Percentiles rank a stretch among this genome's conserved stretches.
Evolutionary conservation across 768 basidiomycete genomes (phyloP).

Genomic region (Fibroporia radiculosa): DNA sequence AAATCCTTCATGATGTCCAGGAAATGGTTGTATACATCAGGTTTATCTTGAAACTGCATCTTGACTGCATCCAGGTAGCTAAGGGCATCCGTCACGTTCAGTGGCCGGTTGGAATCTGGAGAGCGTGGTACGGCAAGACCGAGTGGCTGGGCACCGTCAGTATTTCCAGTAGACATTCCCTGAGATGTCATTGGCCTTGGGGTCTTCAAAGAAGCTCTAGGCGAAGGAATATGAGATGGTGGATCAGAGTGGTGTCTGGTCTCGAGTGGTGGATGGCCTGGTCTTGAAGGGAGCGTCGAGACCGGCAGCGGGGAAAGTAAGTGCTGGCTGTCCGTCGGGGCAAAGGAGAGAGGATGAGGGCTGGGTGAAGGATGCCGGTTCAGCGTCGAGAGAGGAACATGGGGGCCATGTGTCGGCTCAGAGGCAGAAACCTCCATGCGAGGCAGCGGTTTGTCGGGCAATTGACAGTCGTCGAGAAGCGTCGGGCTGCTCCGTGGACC

Average conservation of each 20-base stretch:
- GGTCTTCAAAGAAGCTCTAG: neutral
- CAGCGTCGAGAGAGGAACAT: neutral
- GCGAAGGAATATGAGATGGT: neutral
- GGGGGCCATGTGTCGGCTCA: neutral
- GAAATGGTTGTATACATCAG: constrained; percentile 92
- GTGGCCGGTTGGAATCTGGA: constrained; percentile 35
- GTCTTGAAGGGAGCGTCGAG: neutral
- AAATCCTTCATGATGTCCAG: constrained; percentile 99
- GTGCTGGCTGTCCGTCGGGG: too few species aligned
- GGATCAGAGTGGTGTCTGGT: neutral
- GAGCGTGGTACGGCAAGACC: constrained; percentile 8
- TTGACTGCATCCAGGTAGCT: constrained; percentile 94
- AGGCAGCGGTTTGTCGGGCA: neutral
- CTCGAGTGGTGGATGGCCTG: neutral
- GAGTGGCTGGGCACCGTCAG: constrained; percentile 8
- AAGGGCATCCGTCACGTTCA: constrained; percentile 91
- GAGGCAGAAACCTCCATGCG: neutral
- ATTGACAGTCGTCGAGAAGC: neutral
- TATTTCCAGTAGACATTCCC: constrained; percentile 4
- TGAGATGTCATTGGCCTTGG: constrained; percentile 9
- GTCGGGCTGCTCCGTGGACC: neutral
- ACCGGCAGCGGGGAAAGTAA: neutral
- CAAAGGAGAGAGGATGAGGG: too few species aligned
- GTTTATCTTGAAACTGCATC: constrained; percentile 80
- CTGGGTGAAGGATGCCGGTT: too few species aligned